Base-by-base conservation (phyloP, 2,329 filamentous ascomycete species). In the Curvularia lunata region DNA sequence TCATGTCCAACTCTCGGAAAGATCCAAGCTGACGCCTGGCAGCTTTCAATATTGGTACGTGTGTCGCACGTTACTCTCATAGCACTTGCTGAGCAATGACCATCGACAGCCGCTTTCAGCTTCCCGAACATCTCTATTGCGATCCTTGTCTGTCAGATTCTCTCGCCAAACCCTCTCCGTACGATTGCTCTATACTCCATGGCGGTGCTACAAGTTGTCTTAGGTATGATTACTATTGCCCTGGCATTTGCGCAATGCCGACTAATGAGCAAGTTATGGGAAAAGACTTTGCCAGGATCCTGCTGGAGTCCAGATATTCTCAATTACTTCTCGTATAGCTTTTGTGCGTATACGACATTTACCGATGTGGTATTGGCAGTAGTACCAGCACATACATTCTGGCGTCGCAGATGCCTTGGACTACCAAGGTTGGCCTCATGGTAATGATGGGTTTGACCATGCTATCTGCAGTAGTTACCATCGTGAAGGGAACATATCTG, bases 311-410 rank as follows among this genome's bases (percentile, higher is more conserved):
- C 55, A 5, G 47, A 49, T 12, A 46, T 59, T 7, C 42, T 62
- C 9, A 56, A 56, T n/a, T 34, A 56, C 46, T 59, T 61, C 16
- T 58, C 49, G 18, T 62, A 62, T 32, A 54, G 52, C 48, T 34
- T 62, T 2, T 62, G 49, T 23, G 55, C 52, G 16, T 62, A 62
- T 9, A 62, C 49, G 1, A 54, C 59, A 6, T 25, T 62, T 4
- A 58, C 55, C 0, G 59, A 62, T 19, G 21, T 58, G 6, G 45
- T 61, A n/a, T 34, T 56, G 25, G 52, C 55, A 16, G 23, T 61
- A 12, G 52, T 56, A 3, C 52, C 59, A 18, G 49, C 53, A 18
- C 43, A 38, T 13, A 37, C 49, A 9, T 62, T 62, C 23, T 56
- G 40, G 52, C 51, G 47, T 19, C 42, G 13, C 55, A 58, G 45